Base-by-base conservation (phyloP, 2,329 filamentous ascomycete species). In the Chaetomium sp. region DNA sequence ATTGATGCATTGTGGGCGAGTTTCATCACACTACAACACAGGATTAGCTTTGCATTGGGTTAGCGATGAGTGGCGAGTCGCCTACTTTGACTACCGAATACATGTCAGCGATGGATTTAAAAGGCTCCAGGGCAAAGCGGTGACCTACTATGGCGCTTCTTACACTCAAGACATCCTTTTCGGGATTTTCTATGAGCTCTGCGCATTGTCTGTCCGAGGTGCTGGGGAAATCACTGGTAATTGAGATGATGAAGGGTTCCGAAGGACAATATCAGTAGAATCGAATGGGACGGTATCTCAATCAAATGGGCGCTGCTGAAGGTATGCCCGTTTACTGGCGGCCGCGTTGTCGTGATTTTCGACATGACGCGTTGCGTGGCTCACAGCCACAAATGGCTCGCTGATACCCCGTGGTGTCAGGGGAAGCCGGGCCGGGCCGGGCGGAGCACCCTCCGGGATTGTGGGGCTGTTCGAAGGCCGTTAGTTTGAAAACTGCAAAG, bases 141-240 rank as follows among this genome's bases (percentile, higher is more conserved):
- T 8, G 11, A 56, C 54, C 11, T 5, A 57, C 51, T 66, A 53
- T 70, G 68, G 6, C 67, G 62, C 35, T 66, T 60, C 55, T 70
- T 70, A 56, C 68, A 69, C 44, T 70, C 68, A 8, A 65, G 57
- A 58, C 68, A 70, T 1, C 67, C 68, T 27, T 61, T 65, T 36
- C 67, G 61, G 7, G 68, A 69, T 51, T 69, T 68, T 38, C 63
- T 65, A 53, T 69, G 68, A 32, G 59, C 58, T 53, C 63, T 58
- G 27, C 63, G 59, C 62, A 65, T 62, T 61, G 60, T 64, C 43
- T 11, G 46, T n/a, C 33, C 9, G 19, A 27, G 51, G 55, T 5
- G 6, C 12, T 42, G 33, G 41, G 11, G 11, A 27, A 35, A 11
- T 5, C 12, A 12, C 32, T 14, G 12, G 10, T 35, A 34, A 32